phyloP scores from a whole-genome alignment of 2,329 filamentous ascomycete species.

The Venturia nashicola region DNA sequence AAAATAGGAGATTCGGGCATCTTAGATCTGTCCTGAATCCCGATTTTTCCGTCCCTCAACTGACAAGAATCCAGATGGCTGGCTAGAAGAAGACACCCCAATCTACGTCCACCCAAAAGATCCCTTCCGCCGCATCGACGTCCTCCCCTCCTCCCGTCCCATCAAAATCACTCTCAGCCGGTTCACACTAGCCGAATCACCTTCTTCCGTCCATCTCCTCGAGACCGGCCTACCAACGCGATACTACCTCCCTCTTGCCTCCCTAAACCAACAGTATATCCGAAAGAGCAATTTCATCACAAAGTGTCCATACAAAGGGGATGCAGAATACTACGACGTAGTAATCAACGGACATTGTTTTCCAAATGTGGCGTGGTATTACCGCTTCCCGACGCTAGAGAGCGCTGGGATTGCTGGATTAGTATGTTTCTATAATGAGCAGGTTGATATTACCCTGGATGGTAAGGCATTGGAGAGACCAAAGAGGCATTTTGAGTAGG shows the following conservation, averaged over 20 bases:
- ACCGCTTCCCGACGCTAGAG: constrained; percentile 44
- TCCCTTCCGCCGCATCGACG: constrained; percentile 53
- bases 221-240: constrained; percentile 49
- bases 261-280: constrained; percentile 35
- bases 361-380: constrained; percentile 44
- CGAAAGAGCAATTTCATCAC: constrained; percentile 40
- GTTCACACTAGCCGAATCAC: constrained; percentile 33
- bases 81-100: constrained; percentile 47
- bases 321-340: constrained; percentile 49
- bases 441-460: constrained; percentile 49
- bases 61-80: constrained; percentile 19
- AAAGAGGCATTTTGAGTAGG: constrained; percentile 17
- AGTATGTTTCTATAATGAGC: constrained; percentile 57
- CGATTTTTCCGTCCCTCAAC: background rate
- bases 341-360: constrained; percentile 21
- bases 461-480: constrained; percentile 28
- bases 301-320: constrained; percentile 55
- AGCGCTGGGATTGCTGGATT: constrained; percentile 42
- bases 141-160: constrained; percentile 41
- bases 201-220: constrained; percentile 38
- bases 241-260: constrained; percentile 46
- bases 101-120: constrained; percentile 55
- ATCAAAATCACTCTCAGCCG: constrained; percentile 40
- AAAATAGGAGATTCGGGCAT: too few species aligned
- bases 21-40: too few species aligned